Conservation (phyloP, 2,329 filamentous ascomycete species). For the Ceratocystis colombiana region DNA sequence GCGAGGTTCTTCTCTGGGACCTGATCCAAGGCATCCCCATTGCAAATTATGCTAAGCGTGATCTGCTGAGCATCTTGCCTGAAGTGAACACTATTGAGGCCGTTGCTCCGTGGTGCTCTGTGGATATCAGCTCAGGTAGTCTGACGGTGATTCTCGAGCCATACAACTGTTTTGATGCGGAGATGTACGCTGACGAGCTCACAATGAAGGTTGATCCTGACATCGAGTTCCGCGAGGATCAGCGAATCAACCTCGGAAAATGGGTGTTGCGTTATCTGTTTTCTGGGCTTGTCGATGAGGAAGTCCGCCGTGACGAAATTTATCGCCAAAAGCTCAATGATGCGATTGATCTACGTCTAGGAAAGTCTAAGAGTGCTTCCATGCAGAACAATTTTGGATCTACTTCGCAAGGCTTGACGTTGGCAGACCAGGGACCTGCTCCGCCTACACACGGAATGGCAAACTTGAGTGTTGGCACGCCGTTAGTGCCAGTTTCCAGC, state of each 20-base stretch:
- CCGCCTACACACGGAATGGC: not conserved
- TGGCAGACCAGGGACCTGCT: constrained; percentile 8
- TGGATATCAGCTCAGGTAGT: constrained; percentile 86
- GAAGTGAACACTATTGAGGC: constrained; percentile 80
- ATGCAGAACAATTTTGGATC: not conserved
- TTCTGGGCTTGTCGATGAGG: constrained; percentile 76
- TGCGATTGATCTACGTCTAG: constrained; percentile 47
- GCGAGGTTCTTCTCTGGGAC: constrained; percentile 93
- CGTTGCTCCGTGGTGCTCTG: constrained; percentile 90
- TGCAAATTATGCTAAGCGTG: constrained; percentile 83
- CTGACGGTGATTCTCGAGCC: constrained; percentile 85
- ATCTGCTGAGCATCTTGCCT: constrained; percentile 83
- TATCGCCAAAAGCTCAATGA: constrained; percentile 61
- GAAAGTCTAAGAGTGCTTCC: constrained; percentile 37
- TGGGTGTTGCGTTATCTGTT: constrained; percentile 94
- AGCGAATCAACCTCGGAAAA: constrained; percentile 92
- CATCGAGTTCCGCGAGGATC: constrained; percentile 68
- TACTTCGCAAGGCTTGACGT: constrained; percentile 4
- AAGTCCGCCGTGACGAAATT: constrained; percentile 68
- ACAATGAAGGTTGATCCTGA: constrained; percentile 61
- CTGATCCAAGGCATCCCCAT: constrained; percentile 79
- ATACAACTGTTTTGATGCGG: constrained; percentile 93
- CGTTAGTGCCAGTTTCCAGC: constrained; percentile 30
- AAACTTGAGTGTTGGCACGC: constrained; percentile 11
- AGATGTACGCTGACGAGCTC: constrained; percentile 91